Base-by-base conservation (phyloP, 495 filamentous ascomycete genomes). In the Cladorrhinum samala region DNA sequence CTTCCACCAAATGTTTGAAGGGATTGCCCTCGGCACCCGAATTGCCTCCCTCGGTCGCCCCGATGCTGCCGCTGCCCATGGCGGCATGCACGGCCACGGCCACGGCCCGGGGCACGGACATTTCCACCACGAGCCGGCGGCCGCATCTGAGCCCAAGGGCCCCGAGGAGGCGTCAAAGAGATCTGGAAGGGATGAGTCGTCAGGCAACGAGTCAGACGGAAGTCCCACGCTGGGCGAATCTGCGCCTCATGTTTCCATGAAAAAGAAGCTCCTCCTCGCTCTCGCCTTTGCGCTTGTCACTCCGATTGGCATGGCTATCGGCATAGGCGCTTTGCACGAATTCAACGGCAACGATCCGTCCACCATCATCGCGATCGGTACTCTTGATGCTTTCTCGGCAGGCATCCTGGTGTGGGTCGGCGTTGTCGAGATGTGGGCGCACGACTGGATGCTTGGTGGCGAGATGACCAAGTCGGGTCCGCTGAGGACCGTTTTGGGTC, bases 1-100 rank as follows among this genome's bases (percentile, higher is more conserved):
- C 46, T 83, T 84, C 67, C 81, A 83, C 56, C 81, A 92, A 61
- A 85, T 85, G 62, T 90, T 91, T 49, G 87, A 91, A 70, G 87
- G 88, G 17, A 75, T 45, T 45, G 86, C 86, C 16, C 77, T 90
- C 9, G 85, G 86, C 3, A 79, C 84, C 9, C 81, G 85, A n/a
- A 88, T 89, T 53, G 81, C 85, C 2, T 76, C 77, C 0, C 72
- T 86, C 20, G 64, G 68, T 25, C 43, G 47, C 14, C 24, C 49
- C 27, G 46, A 44, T 39, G 50, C 47, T 2, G 41, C 56, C 16
- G 30, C 50, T 2, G 11, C 49, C 19, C 33, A 46, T n/a, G n/a
- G 16, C 45, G 11, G 14, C 19, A 20, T 19, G 18, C 42, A 48
- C 19, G 51, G 51, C 6, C 45, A 52, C 50, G 20, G 30, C 20